Percentiles rank a stretch among this genome's conserved stretches.
These are phyloP conservation scores for Iris macrosiphon DNA, from an alignment of 106 monocot species.

Conservation along the genomic window DNA sequence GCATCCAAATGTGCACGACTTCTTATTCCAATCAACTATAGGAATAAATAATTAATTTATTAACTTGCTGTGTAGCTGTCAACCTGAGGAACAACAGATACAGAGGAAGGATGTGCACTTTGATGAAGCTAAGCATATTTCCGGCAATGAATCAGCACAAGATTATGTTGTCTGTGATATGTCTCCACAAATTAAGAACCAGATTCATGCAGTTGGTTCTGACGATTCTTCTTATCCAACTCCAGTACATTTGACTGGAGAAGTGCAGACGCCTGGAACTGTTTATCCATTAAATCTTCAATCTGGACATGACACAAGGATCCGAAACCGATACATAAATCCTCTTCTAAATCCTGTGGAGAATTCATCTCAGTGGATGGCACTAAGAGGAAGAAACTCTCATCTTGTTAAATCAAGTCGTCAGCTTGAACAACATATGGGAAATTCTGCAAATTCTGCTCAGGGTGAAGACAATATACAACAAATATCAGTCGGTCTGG, in stretches of 20 bases:
- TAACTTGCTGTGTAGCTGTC: slow-evolving; percentile 8
- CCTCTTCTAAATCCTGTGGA: slow-evolving; percentile 26
- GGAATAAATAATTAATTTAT: neutral
- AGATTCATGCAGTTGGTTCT: neutral
- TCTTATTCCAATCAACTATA: neutral
- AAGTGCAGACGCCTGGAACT: slow-evolving; percentile 50
- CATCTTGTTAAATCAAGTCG: slow-evolving; percentile 1
- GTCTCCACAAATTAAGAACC: slow-evolving; percentile 11
- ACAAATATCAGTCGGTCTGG: neutral
- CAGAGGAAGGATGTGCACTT: slow-evolving; percentile 5
- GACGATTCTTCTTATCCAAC: slow-evolving; percentile 40
- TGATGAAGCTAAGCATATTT: slow-evolving; percentile 14
- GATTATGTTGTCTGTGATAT: slow-evolving; percentile 1
- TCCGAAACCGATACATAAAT: slow-evolving; percentile 28
- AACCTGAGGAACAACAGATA: neutral
- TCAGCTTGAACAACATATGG: neutral
- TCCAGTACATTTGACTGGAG: slow-evolving; percentile 44
- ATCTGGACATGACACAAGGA: slow-evolving; percentile 15
- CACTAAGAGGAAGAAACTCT: slow-evolving; percentile 8
- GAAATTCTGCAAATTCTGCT: neutral
- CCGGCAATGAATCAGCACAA: neutral
- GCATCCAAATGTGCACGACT: no score
- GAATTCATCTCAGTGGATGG: slow-evolving; percentile 11
- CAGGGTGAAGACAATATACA: neutral
- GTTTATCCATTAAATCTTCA: slow-evolving; percentile 22